phyloP scores from a whole-genome alignment of 2,329 filamentous ascomycete species.

The Rhinocladiella similis region DNA sequence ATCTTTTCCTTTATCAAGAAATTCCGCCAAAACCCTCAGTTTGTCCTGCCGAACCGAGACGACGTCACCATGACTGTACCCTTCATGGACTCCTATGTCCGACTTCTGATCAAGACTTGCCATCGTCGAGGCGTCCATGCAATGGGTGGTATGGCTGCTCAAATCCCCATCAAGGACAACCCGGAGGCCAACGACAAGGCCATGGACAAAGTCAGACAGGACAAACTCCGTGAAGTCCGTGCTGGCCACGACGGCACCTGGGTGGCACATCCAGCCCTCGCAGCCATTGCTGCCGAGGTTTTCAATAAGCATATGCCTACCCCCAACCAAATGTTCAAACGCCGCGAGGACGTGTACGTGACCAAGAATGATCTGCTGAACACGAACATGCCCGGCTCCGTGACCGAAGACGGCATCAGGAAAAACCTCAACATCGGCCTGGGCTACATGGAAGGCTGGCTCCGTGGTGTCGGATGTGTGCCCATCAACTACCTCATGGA shows the following conservation, averaged over 20 bases:
- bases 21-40: slow-evolving; percentile 91
- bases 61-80: slow-evolving; percentile 96
- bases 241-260: slow-evolving; percentile 96
- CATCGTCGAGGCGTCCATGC: slow-evolving; percentile 96
- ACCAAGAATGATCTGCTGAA: slow-evolving; percentile 89
- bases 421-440: slow-evolving; percentile 98
- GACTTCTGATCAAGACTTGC: slow-evolving; percentile 96
- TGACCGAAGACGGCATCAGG: slow-evolving; percentile 92
- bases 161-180: slow-evolving; percentile 98
- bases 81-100: slow-evolving; percentile 98
- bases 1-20: slow-evolving; percentile 99
- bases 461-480: slow-evolving; percentile 90
- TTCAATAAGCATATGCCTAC: slow-evolving; percentile 99
- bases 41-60: slow-evolving; percentile 88
- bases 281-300: slow-evolving; percentile 81
- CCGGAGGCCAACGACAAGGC: slow-evolving; percentile 86
- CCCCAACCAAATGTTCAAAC: slow-evolving; percentile 90
- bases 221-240: slow-evolving; percentile 93
- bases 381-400: slow-evolving; percentile 91
- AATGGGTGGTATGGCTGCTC: slow-evolving; percentile 97
- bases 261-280: slow-evolving; percentile 95
- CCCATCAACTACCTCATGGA: slow-evolving; percentile 99
- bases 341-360: slow-evolving; percentile 85
- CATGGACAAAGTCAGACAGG: slow-evolving; percentile 88
- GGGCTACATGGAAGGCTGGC: slow-evolving; percentile 98